Evolutionary conservation across 768 basidiomycete species (phyloP).

Genomic region (Russula virescens): DNA sequence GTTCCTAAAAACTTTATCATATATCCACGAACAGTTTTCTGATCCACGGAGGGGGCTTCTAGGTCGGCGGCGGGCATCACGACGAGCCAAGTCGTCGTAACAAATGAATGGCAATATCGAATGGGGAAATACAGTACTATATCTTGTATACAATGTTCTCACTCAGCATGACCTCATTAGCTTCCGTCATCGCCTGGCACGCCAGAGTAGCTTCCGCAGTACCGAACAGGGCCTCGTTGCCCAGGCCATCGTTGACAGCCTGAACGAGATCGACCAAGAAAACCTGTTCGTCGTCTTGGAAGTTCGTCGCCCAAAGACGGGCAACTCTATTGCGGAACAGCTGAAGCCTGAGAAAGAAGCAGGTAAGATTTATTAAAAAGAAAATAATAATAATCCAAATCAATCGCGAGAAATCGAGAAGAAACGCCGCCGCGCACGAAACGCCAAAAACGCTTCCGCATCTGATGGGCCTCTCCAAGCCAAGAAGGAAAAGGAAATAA

Average conservation of each 20-base stretch:
- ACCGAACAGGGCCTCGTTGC: constrained; percentile 65
- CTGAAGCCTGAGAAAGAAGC: constrained; percentile 46
- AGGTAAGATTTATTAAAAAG: no score
- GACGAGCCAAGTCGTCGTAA: not conserved
- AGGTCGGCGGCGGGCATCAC: not conserved
- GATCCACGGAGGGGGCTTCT: not conserved
- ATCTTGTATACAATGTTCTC: constrained; percentile 85
- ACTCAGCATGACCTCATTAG: constrained; percentile 82
- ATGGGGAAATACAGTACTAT: constrained; percentile 32
- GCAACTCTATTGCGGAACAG: constrained; percentile 80
- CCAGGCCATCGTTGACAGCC: constrained; percentile 70
- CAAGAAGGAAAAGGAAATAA: no score
- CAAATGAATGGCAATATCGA: not conserved
- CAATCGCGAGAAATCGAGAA: not conserved
- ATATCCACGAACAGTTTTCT: not conserved
- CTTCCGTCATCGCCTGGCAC: constrained; percentile 69
- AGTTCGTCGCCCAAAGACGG: constrained; percentile 55
- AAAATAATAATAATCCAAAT: not conserved
- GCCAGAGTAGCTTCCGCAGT: constrained; percentile 72
- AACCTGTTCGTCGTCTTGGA: constrained; percentile 74
- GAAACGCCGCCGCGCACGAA: not conserved
- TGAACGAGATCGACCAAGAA: constrained; percentile 65
- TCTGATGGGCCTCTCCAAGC: not conserved
- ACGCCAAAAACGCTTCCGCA: not conserved
- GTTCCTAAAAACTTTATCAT: not conserved